A percentile compares a stretch with the other conserved stretches of the same genome.
These are phyloP conservation scores for Blastocrithidia nonstop DNA, from an alignment of 208 protist genomes.

Conservation along the genomic window DNA sequence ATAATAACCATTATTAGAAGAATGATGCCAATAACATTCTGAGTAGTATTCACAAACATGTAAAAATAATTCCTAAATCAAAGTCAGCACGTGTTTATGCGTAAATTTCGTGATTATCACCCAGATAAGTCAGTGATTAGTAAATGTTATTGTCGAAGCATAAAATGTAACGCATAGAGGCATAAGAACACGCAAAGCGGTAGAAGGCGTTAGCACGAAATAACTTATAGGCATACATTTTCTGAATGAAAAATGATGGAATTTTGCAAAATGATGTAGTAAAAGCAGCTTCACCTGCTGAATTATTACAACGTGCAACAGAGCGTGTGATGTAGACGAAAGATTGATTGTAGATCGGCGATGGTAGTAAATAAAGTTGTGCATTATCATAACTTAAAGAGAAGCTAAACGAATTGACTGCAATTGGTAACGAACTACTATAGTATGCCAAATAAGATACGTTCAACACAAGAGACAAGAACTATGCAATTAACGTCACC, in stretches of 20 bases:
- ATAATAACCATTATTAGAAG: conserved; percentile 12
- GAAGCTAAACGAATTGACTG: conserved; percentile 22
- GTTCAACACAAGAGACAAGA: no score
- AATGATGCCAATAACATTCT: conserved; percentile 6
- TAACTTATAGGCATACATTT: conserved; percentile 67
- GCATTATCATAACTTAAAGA: conserved; percentile 27
- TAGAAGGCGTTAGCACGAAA: conserved; percentile 51
- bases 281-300: conserved; percentile 4
- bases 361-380: conserved; percentile 41
- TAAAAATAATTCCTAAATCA: no score
- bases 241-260: conserved; percentile 54
- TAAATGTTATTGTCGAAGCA: conserved; percentile 8
- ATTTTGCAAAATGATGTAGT: conserved; percentile 29
- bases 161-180: conserved; percentile 28
- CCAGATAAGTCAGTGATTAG: conserved; percentile 14
- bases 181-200: conserved; percentile 43
- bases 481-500: no score
- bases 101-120: conserved; percentile 20
- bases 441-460: conserved; percentile 3
- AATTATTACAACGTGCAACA: conserved; percentile 14
- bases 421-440: conserved; percentile 12
- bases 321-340: conserved; percentile 11
- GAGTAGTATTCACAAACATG: no score
- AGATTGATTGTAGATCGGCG: conserved; percentile 71
- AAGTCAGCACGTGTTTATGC: conserved; percentile 8